Evolutionary conservation across 2,329 filamentous ascomycete genomes (phyloP), one percentile per base, ranked within the genome.

Genomic region (Zymoseptoria tritici): DNA sequence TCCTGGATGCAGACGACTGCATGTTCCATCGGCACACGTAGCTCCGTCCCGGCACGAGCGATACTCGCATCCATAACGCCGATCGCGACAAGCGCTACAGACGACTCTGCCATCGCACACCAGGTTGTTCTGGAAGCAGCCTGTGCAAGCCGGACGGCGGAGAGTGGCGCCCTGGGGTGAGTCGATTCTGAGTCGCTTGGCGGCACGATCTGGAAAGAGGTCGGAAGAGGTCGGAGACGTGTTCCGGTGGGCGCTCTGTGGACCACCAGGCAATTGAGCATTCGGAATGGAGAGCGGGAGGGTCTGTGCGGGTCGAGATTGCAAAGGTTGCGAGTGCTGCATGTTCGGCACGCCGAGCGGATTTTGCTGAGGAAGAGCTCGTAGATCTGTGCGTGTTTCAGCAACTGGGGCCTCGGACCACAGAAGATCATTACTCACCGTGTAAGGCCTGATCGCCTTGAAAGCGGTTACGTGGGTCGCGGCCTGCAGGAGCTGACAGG

Each of bases 61-160:
- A 26, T 59, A 59, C 54, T 59, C 57, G 54, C 57, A 59, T 16
- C 57, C 53, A 56, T 59, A 59, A 24, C 26, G 13, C 16, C 57
- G 36, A 49, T 46, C 54, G 20, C 24, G 22, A 13, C 57, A 59
- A 16, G 52, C 49, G 20, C 54, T 52, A 29, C 57, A 59, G 13
- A 42, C 57, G 2, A 54, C 21, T 9, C 36, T 51, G n/a, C 53
- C 57, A 53, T 59, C 54, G 16, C 57, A 59, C 13, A 19, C 24
- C 4, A 46, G 20, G 51, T 49, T 53, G 11, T 19, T 36, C 49
- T 55, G 53, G 29, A 56, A 59, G 54, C 57, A 59, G 54, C 57
- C 57, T 31, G 52, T 54, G 31, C 57, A 59, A 8, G 29, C 54
- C 20, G 57, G 57, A 2, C 57, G 54, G n/a, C 46, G 21, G 54